Evolutionary conservation across 1,284 basidiomycete genomes (phyloP), one percentile per base, ranked within the genome.

Genomic region (Leucoagaricus sp.): DNA sequence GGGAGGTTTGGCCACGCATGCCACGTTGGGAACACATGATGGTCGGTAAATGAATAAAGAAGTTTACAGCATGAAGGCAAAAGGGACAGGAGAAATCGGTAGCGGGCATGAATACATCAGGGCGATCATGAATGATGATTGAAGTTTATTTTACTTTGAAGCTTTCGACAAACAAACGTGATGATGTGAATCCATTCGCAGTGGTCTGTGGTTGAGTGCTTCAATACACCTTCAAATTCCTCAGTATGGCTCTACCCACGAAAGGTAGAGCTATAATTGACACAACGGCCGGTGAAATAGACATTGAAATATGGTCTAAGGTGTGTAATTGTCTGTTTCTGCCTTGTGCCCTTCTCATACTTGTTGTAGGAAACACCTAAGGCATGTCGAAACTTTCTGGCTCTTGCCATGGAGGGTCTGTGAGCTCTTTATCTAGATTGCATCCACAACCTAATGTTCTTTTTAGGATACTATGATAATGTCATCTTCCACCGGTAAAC

Each of bases 291-390:
- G 95, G 94, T 19, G 94, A 96, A 67, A 88, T 97, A 46, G 94
- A 96, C 68, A 87, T 98, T 47, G 96, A 98, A 69, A 78, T 99
- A 54, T 99, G 96, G 94, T 85, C 93, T 17, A 94, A 93, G 75
- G 91, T 89, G 58, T 17, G 40, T 33, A 70, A 61, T 44, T 25
- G 15, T 3, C 3, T 17, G 33, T 34, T 21, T 8, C 21, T n/a
- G 17, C 42, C 33, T 28, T 19, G 13, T 45, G 49, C 44, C 36
- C 31, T 17, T 44, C 17, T 40, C 23, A 41, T 63, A 47, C 34
- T 23, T 21, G 46, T 31, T 17, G 41, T 64, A 91, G 85, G 94
- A 99, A 84, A 86, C 92, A 17, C 96, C 96, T 0, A 93, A 92
- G 75, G 82, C 97, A 69, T 96, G 93, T 67, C 84, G 95, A 42